Conservation (phyloP, 257 asterid species). For the Fraxinus excelsior region DNA sequence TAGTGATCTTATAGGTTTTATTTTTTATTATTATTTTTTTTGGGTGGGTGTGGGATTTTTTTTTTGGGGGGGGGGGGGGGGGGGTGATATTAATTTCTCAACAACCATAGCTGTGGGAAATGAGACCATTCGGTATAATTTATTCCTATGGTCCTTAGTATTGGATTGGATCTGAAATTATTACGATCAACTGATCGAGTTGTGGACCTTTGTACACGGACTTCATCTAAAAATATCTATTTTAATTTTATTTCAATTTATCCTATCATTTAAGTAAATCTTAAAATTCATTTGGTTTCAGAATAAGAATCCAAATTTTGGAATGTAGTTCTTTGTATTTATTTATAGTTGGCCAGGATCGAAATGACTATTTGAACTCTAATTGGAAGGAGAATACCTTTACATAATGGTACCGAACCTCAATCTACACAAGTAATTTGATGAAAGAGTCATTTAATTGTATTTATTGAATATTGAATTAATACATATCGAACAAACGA, state of each 20-base stretch:
- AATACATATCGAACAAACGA: too few species aligned
- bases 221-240: not conserved
- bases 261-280: not conserved
- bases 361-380: too few species aligned
- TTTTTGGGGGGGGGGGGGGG: not conserved
- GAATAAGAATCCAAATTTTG: not conserved
- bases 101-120: not conserved
- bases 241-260: not conserved
- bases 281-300: not conserved
- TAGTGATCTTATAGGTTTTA: not conserved
- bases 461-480: too few species aligned
- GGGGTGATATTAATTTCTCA: not conserved
- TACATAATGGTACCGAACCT: too few species aligned
- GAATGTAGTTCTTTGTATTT: not conserved
- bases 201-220: not conserved
- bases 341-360: not conserved
- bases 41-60: not conserved
- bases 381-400: too few species aligned
- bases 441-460: too few species aligned
- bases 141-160: not conserved
- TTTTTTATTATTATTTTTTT: not conserved
- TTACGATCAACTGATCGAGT: not conserved
- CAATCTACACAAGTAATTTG: too few species aligned
- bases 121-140: not conserved
- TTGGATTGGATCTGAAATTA: not conserved